Percentiles rank a stretch among this genome's conserved stretches.
phyloP scores from a whole-genome alignment of 2,329 filamentous ascomycete species.

The Aspergillus nomiae region DNA sequence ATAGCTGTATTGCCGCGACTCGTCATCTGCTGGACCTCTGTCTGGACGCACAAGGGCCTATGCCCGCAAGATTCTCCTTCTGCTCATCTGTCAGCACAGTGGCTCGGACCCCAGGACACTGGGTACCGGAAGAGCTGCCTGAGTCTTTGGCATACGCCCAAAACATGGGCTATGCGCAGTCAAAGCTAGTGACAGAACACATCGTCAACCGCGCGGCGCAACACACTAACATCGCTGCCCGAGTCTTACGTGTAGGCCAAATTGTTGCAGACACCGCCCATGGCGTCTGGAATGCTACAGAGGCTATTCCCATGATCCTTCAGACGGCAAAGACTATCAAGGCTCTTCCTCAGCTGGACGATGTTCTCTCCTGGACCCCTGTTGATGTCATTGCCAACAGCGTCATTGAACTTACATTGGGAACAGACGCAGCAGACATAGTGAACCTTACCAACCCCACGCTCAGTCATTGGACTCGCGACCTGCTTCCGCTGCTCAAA shows the following conservation, averaged over 20 bases:
- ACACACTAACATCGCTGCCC: conserved; percentile 15
- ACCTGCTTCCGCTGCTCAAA: conserved; percentile 57
- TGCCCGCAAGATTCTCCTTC: conserved; percentile 31
- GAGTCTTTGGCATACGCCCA: conserved; percentile 37
- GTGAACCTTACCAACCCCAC: conserved; percentile 55
- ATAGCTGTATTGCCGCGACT: conserved; percentile 54
- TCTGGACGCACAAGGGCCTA: conserved; percentile 25
- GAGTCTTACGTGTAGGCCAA: conserved; percentile 35
- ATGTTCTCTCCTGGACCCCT: conserved; percentile 46
- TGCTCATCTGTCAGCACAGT: conserved; percentile 53
- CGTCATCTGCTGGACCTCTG: conserved; percentile 46
- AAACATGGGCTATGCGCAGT: conserved; percentile 42
- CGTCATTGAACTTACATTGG: conserved; percentile 30
- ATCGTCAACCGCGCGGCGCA: conserved; percentile 25
- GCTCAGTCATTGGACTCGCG: conserved; percentile 43
- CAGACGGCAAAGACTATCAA: conserved; percentile 48
- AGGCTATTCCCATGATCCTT: conserved; percentile 55
- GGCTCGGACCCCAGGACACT: conserved; percentile 25
- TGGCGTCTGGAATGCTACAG: conserved; percentile 20
- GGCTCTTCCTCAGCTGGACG: conserved; percentile 49
- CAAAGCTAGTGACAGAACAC: conserved; percentile 38
- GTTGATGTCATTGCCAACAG: conserved; percentile 45
- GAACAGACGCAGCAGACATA: conserved; percentile 15
- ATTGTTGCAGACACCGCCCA: conserved; percentile 31
- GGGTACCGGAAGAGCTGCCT: conserved; percentile 38